Conservation (phyloP, 1,284 basidiomycete genomes). For the Vanrija pseudolonga region DNA sequence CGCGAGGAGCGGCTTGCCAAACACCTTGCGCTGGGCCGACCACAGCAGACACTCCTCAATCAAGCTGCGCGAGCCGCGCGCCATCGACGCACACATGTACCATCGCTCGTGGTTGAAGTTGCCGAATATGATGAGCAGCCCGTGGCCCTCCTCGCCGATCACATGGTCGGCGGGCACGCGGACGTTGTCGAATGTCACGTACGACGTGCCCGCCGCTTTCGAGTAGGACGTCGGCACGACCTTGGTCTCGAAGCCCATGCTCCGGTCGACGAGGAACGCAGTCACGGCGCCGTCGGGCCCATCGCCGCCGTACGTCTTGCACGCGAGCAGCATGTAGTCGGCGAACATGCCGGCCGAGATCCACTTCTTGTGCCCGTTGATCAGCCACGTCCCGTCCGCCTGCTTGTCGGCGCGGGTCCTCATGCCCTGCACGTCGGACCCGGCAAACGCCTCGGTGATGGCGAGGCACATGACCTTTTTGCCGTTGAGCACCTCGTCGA, state of each 20-base stretch:
- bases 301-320: slow-evolving; percentile 11
- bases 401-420: slow-evolving; percentile 77
- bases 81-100: slow-evolving; percentile 49
- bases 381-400: slow-evolving; percentile 72
- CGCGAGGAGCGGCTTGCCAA: slow-evolving; percentile 75
- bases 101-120: slow-evolving; percentile 49
- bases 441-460: slow-evolving; percentile 86
- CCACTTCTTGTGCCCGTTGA: slow-evolving; percentile 88
- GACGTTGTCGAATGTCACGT: slow-evolving; percentile 82
- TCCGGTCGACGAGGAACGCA: slow-evolving; percentile 73
- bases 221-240: slow-evolving; percentile 82
- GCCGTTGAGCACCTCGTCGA: slow-evolving; percentile 72
- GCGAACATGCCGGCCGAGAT: slow-evolving; percentile 75
- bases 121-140: slow-evolving; percentile 67
- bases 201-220: slow-evolving; percentile 73
- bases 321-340: slow-evolving; percentile 46
- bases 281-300: slow-evolving; percentile 70
- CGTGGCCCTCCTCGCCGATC: slow-evolving; percentile 75
- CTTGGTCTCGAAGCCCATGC: slow-evolving; percentile 75
- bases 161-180: slow-evolving; percentile 81
- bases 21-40: slow-evolving; percentile 73
- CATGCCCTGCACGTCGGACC: slow-evolving; percentile 80
- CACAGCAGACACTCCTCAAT: slow-evolving; percentile 56
- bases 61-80: slow-evolving; percentile 40
- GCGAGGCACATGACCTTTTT: slow-evolving; percentile 71